Evolutionary conservation across 2,329 filamentous ascomycete species (phyloP).

Genomic region (Mycosphaerella arachidis): DNA sequence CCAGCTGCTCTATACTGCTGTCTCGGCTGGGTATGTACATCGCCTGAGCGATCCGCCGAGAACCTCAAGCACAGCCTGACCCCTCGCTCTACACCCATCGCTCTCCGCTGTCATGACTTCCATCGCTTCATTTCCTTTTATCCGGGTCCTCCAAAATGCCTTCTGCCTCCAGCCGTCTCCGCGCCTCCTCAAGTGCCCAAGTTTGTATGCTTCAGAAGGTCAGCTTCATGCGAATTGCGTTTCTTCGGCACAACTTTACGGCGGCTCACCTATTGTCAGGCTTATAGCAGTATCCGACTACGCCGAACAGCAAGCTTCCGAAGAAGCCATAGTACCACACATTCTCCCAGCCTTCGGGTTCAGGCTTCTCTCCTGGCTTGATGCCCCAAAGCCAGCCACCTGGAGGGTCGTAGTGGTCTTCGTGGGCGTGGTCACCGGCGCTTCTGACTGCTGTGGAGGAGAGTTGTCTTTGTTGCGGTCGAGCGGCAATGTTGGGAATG

Average conservation of each 20-base stretch:
- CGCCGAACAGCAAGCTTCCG: constrained; percentile 67
- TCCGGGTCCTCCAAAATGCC: constrained; percentile 82
- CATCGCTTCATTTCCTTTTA: constrained; percentile 18
- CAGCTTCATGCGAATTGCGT: neutral
- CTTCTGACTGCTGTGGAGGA: constrained; percentile 30
- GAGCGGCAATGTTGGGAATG: constrained; percentile 27
- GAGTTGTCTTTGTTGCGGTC: constrained; percentile 28
- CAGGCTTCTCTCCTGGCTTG: constrained; percentile 89
- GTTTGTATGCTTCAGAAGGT: constrained; percentile 77
- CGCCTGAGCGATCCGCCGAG: neutral
- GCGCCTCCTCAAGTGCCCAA: constrained; percentile 95
- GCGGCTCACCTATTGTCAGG: constrained; percentile 83
- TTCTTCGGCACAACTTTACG: constrained; percentile 3
- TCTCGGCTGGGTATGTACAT: constrained; percentile 16
- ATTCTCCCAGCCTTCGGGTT: constrained; percentile 95
- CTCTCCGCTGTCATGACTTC: neutral
- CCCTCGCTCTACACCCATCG: neutral
- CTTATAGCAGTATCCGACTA: constrained; percentile 88
- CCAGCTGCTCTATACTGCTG: constrained; percentile 13
- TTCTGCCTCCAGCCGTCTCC: constrained; percentile 90
- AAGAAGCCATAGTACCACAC: constrained; percentile 81
- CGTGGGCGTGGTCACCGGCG: constrained; percentile 60
- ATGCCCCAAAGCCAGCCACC: constrained; percentile 89
- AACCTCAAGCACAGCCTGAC: neutral
- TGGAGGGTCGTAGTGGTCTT: constrained; percentile 81